Base-by-base conservation (phyloP, 331 rosid species). In the Quercus lobata region DNA sequence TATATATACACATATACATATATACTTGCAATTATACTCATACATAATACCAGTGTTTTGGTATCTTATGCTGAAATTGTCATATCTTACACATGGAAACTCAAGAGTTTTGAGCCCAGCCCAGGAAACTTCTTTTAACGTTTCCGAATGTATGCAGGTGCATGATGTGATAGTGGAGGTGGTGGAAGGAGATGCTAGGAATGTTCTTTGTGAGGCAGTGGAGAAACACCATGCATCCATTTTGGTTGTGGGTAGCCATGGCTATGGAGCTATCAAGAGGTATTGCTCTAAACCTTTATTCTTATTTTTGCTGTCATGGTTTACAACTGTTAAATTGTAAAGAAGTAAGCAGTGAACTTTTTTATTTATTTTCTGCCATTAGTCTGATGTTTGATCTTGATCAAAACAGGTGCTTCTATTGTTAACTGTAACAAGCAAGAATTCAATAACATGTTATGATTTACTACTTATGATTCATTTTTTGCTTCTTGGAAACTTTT, bases 241-340 rank as follows among this genome's bases (percentile, higher is more conserved):
- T 29, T 69, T 85, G 79, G 85, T 85, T 15, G 75, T 83, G 16
- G 88, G 88, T 34, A 77, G 83, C 62, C 85, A 81, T 81, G 85
- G 84, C 78, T 80, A 80, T 22, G 84, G 87, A 54, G 82, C 82
- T 72, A 32, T 84, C 25, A 84, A 84, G 63, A 80, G 84, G 87
- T 80, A 73, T 19, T 7, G 53, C 4, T 49, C 4, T 49, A 49
- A 68, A 49, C 5, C 54, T 46, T 49, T 49, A 49, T 49, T 49
- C 17, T 49, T 1, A 12, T 49, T 66, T 18, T 34, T n/a, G 11
- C 6, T 34, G 25, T 19, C 72, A 19, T 34, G 2, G 22, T 34
- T 34, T 34, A 22, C 34, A 21, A 10, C 29, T n/a, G 14, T 24
- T 3, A 8, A 62, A 63, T 63, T 27, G n/a, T 63, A 16, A 29